Evolutionary conservation across 208 protist species (phyloP).

Genomic region (Endotrypanum monterogeii): DNA sequence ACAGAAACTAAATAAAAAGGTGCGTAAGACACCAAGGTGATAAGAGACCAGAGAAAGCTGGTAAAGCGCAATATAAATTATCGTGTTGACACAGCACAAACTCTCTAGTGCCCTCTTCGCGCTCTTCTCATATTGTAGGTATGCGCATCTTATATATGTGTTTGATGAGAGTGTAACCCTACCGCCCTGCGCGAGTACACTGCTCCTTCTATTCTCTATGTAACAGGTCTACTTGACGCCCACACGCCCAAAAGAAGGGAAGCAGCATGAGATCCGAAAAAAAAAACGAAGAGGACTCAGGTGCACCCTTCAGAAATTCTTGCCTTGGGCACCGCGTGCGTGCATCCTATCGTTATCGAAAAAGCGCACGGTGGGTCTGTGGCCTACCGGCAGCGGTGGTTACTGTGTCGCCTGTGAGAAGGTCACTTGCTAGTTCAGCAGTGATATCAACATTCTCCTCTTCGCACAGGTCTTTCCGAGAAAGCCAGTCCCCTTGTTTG

Average conservation of each 20-base stretch:
- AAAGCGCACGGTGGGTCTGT: conserved; percentile 24
- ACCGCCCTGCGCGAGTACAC: too few species aligned
- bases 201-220: too few species aligned
- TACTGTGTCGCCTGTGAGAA: background rate
- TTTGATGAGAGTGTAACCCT: too few species aligned
- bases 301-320: background rate
- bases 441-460: background rate
- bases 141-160: too few species aligned
- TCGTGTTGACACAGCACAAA: background rate
- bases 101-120: too few species aligned
- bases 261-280: too few species aligned
- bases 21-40: background rate
- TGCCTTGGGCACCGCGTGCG: background rate
- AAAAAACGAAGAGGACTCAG: background rate
- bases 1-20: background rate
- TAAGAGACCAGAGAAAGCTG: background rate
- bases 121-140: too few species aligned
- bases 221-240: too few species aligned
- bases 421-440: background rate
- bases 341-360: conserved; percentile 3
- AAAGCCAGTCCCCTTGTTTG: background rate
- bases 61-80: background rate
- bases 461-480: background rate
- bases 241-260: background rate
- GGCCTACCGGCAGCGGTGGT: background rate